Conservation (phyloP, 2,329 filamentous ascomycete genomes). For the Aspergillus sp. region DNA sequence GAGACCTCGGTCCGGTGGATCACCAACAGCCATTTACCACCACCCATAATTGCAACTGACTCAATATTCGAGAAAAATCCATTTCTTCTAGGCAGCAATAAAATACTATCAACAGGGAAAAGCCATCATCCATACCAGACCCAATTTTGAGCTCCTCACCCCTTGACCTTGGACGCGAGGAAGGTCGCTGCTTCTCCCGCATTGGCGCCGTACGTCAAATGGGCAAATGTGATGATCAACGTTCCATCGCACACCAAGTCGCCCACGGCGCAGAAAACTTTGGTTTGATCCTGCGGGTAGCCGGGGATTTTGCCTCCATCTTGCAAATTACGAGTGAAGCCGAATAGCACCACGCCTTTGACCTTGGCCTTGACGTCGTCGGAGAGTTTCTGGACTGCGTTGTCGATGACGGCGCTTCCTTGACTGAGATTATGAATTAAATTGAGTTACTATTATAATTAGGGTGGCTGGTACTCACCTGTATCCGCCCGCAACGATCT, state of each 20-base stretch:
- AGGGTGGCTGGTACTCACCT: constrained; percentile 25
- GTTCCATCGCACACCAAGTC: constrained; percentile 21
- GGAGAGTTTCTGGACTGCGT: constrained; percentile 32
- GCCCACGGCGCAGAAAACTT: constrained; percentile 20
- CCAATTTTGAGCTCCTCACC: no score
- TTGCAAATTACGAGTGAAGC: constrained; percentile 37
- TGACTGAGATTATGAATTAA: constrained; percentile 21
- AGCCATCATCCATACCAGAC: no score
- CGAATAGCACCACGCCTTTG: constrained; percentile 40
- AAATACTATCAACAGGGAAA: no score
- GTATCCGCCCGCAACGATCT: constrained; percentile 41
- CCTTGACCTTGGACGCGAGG: constrained; percentile 8
- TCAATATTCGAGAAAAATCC: no score
- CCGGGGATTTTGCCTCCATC: constrained; percentile 28
- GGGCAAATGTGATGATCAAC: constrained; percentile 17
- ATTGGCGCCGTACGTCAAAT: constrained; percentile 18
- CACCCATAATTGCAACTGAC: no score
- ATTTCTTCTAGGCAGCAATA: no score
- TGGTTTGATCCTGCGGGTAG: constrained; percentile 13
- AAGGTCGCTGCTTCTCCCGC: constrained; percentile 13
- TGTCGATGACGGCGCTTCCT: constrained; percentile 43
- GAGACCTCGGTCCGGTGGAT: no score
- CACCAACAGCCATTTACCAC: no score
- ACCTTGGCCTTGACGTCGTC: constrained; percentile 22
- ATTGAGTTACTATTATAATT: no score